Evolutionary conservation across 2,329 filamentous ascomycete genomes (phyloP), one percentile per base, ranked within the genome.

Genomic region (Cordyceps cicadae): DNA sequence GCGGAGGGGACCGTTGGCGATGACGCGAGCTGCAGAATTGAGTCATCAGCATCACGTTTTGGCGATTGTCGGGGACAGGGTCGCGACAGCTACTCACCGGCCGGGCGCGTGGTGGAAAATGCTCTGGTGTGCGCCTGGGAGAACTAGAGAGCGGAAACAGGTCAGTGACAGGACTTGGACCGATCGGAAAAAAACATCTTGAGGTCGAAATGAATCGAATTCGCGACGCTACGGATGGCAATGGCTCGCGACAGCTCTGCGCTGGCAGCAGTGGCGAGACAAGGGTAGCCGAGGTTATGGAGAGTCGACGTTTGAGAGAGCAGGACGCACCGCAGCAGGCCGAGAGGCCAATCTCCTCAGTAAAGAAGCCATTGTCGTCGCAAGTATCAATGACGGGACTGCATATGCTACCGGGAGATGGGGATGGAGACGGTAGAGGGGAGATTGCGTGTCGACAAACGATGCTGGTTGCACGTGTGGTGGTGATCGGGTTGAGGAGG

Each of bases 71-170:
- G 48, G 21, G 32, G 29, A 1, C 26, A 15, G n/a, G n/a, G 55
- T 68, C 62, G 66, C 66, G 45, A 46, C 11, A 29, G 52, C 37
- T 60, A 74, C 85, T 71, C 85, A 90, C 88, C 87, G 70, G 85
- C 88, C 67, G 90, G 85, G 71, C 87, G 86, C 65, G 93, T 93
- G 65, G 90, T 91, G 64, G 93, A 96, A 79, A 99, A 97, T 63
- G 86, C 81, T 77, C 92, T 85, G 71, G 82, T 80, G 71, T 89
- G 85, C 34, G 48, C 41, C 29, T 59, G 43, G 37, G 59, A 55
- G 60, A 63, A 62, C 59, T 29, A 46, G 45, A 43, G 7, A 24
- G 7, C 3, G n/a, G 19, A 19, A 55, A 14, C 46, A 26, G 26
- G 53, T 56, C 53, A 61, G 54, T 21, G 26, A 26, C 15, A 29